A percentile compares a stretch with the other conserved stretches of the same genome.
These are phyloP conservation scores for Trichoderma polysporum DNA, from an alignment of 2,329 filamentous ascomycete genomes.

Conservation along the genomic window DNA sequence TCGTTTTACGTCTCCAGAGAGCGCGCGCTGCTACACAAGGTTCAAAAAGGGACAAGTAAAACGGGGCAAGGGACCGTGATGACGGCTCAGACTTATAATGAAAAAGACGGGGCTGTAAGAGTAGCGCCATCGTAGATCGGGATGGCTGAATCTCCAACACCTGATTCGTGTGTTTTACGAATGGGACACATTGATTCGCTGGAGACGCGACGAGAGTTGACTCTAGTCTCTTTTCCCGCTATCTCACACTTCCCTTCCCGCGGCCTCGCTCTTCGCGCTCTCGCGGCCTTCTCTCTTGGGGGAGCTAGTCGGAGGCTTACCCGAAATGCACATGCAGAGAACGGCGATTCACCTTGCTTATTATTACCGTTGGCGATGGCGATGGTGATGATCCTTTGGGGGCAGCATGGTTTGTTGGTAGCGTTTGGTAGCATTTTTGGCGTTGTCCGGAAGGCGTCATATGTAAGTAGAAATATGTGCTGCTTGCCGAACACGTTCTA, in stretches of 20 bases:
- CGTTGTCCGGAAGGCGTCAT: background rate
- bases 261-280: constrained; percentile 12
- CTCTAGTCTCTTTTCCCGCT: background rate
- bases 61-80: background rate
- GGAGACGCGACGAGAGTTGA: background rate
- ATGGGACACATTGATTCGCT: constrained; percentile 8
- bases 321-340: constrained; percentile 5
- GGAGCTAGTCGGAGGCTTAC: constrained; percentile 8
- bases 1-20: background rate
- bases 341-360: constrained; percentile 1
- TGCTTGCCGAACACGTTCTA: background rate
- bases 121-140: constrained; percentile 20
- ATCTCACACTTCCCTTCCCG: background rate
- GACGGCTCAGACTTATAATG: too few species aligned
- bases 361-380: background rate
- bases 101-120: background rate
- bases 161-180: constrained; percentile 20
- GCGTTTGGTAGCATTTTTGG: background rate
- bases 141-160: constrained; percentile 15
- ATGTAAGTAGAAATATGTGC: background rate
- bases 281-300: background rate
- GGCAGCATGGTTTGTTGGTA: background rate
- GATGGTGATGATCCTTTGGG: background rate
- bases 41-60: background rate
- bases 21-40: background rate